Evolutionary conservation across 805 yeast genomes (phyloP), one percentile per base, ranked within the genome.

Genomic region (Nakazawaea ambrosiae): DNA sequence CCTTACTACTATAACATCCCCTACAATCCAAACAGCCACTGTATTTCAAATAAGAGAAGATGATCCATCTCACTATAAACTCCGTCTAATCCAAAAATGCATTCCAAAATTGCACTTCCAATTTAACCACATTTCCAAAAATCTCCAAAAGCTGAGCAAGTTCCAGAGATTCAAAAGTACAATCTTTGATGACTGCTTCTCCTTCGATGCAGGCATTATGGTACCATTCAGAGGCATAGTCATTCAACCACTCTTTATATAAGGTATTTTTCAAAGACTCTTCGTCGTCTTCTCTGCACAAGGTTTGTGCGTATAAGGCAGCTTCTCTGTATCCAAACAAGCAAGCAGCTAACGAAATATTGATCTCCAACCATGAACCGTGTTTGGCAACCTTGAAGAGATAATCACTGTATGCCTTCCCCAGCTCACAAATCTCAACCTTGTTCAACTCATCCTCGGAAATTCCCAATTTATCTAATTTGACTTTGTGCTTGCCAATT

Each of bases 261-360:
- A 58, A 52, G 10, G 49, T 37, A 6, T 53, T 54, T 27, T 36
- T 31, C 18, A 36, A 27, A 3, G 53, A 9, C 9, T 15, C 10
- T 8, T 16, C 20, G 12, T 5, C 14, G 14, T 7, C n/a, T 6
- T 12, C 7, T 20, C 22, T n/a, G 5, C 20, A n/a, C 10, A 22
- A 15, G 7, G 16, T 11, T 8, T 10, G 23, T 5, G 16, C 31
- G 45, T 42, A 58, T 2, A 41, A 29, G 0, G 75, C 73, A 2
- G 88, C 87, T 33, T 70, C 65, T 25, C 70, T 71, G 52, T 81
- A 81, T 1, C 94, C 95, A 51, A 78, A 70, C 34, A 82, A 57
- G 54, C 95, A 84, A 1, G 95, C 92, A 6, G 86, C 72, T 37
- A 82, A 55, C 0, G 90, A 84, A 6, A 79, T 70, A 41, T 75